Evolutionary conservation across 2,329 filamentous ascomycete species (phyloP), one percentile per base, ranked within the genome.

Genomic region (Simplicillium sp.): DNA sequence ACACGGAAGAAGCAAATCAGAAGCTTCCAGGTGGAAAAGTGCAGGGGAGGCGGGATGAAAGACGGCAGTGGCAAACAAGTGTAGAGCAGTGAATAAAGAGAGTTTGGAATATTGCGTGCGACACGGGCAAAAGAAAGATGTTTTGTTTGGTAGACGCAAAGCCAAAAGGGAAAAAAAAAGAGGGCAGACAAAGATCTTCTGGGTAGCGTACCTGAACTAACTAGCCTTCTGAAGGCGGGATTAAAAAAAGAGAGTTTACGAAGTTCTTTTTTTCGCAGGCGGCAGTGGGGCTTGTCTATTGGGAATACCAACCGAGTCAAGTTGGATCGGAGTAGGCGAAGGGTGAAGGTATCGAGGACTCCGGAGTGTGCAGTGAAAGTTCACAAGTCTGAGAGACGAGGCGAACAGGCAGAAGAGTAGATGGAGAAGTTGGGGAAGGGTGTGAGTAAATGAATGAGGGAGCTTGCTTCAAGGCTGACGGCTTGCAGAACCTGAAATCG

Each of bases 131-230:
- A 33, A 15, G 13, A 33, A 31, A 13, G 31, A 33, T 33, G 15
- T 33, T n/a, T 33, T n/a, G 31, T 33, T 5, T 33, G 6, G 20
- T 25, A 25, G 9, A 16, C 5, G n/a, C 18, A 37, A n/a, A 15
- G 15, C 8, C n/a, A n/a, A n/a, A 15, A 34, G 28, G n/a, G 17
- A 37, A 18, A 15, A 29, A 14, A 3, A 12, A 35, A 8, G 18
- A 37, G 20, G 6, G 11, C 25, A 34, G 8, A 16, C 29, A 13
- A 31, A 29, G n/a, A 28, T 15, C 38, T 34, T 25, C 20, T 16
- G 29, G 12, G 31, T 20, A 35, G 16, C 42, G 31, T 44, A 44
- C 42, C 42, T 44, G 32, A 14, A 32, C 20, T 32, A 29, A 14
- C 14, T 31, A 13, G 17, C 33, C 29, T 18, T 14, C 16, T 3